These are phyloP conservation scores for Ogataea zsoltii DNA, from an alignment of 805 yeast species.

Conservation along the genomic window DNA sequence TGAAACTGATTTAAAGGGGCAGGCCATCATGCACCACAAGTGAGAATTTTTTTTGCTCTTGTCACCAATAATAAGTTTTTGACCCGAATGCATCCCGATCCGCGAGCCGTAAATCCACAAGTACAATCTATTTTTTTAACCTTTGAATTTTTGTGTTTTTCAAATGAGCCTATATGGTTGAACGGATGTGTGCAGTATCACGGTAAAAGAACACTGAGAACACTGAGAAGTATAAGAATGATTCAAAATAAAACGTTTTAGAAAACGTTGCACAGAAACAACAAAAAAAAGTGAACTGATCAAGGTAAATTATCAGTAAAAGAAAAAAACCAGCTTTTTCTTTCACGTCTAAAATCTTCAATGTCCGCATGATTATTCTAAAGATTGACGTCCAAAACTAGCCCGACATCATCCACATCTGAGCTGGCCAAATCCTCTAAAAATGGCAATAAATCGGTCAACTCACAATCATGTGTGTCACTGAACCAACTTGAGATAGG, in stretches of 20 bases:
- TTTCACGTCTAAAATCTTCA: not conserved
- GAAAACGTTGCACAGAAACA: not conserved
- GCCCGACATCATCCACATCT: conserved; percentile 79
- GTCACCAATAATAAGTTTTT: no score
- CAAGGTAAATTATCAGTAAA: not conserved
- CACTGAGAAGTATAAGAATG: conserved; percentile 1
- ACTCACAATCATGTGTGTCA: conserved; percentile 95
- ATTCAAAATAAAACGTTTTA: not conserved
- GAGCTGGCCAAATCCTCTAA: conserved; percentile 76
- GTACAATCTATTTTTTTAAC: no score
- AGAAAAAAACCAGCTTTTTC: conserved; percentile 11
- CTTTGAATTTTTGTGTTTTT: no score
- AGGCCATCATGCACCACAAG: no score
- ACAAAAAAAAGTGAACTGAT: not conserved
- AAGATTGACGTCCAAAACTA: conserved; percentile 74
- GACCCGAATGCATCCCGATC: no score
- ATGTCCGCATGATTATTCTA: conserved; percentile 29
- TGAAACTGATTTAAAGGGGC: no score
- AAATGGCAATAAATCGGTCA: conserved; percentile 86
- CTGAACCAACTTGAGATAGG: conserved; percentile 98
- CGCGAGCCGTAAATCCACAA: no score
- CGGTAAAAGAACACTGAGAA: conserved; percentile 1
- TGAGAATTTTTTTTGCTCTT: no score
- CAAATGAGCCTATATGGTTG: no score
- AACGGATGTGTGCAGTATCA: not conserved